Conservation (phyloP, 805 yeast genomes). For the Debaryomyces hansenii region DNA sequence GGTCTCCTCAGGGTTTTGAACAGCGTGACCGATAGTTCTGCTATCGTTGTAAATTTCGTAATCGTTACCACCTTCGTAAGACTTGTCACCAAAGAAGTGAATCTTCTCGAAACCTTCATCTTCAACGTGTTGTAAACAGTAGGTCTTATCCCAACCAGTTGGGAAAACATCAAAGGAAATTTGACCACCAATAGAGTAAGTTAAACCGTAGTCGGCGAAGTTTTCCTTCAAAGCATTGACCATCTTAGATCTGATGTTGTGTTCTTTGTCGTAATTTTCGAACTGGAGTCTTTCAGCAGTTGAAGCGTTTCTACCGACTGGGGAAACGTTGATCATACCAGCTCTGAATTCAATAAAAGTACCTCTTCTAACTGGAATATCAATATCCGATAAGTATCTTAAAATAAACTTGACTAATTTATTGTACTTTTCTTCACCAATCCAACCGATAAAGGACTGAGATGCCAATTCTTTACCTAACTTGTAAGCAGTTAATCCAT, state of each 20-base stretch:
- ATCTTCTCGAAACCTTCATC: conserved; percentile 81
- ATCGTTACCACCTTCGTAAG: conserved; percentile 97
- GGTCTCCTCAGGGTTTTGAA: conserved; percentile 86
- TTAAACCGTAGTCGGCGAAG: conserved; percentile 81
- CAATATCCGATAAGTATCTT: conserved; percentile 79
- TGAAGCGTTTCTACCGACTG: conserved; percentile 97
- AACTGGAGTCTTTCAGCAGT: conserved; percentile 91
- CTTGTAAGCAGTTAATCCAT: conserved; percentile 97
- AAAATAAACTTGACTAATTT: conserved; percentile 82
- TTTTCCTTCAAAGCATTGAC: conserved; percentile 81
- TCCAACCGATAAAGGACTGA: conserved; percentile 92
- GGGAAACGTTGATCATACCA: conserved; percentile 98
- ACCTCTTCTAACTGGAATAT: conserved; percentile 96
- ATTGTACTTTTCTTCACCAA: conserved; percentile 94
- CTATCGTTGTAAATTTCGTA: conserved; percentile 90
- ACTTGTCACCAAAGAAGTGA: conserved; percentile 98
- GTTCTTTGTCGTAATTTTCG: conserved; percentile 78
- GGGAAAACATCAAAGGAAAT: conserved; percentile 99
- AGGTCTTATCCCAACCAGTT: conserved; percentile 99
- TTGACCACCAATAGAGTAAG: conserved; percentile 99
- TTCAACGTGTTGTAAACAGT: conserved; percentile 90
- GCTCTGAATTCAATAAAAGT: conserved; percentile 98
- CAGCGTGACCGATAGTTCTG: conserved; percentile 96
- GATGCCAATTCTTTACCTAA: conserved; percentile 84
- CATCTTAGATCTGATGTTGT: conserved; percentile 80